Evolutionary conservation across 2,329 filamentous ascomycete species (phyloP), one percentile per base, ranked within the genome.

Genomic region (Colletotrichum zoysiae): DNA sequence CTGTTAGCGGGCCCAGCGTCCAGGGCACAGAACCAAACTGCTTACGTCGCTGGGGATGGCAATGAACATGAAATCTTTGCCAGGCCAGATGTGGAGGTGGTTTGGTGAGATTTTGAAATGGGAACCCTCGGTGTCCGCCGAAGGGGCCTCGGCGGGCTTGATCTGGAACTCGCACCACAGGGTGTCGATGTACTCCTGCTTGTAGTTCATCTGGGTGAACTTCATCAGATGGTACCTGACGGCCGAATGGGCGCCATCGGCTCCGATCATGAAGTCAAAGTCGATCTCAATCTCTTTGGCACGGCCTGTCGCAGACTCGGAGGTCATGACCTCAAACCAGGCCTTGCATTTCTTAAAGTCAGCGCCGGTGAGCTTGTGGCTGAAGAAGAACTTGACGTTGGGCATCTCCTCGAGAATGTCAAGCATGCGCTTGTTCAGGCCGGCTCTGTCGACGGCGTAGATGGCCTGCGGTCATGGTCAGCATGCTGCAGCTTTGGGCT

Each of bases 121-220:
- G 20, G 80, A 75, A 46, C 82, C 79, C 38, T 78, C 75, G 5
- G 74, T 65, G 0, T 77, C 76, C 2, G 81, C 73, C 40, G 81
- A 81, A 1, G 93, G 87, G 12, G 74, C 74, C 0, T 81, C 74
- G 38, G 78, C 80, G 1, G 92, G 86, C 26, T 88, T 85, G 73
- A 99, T 94, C 61, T 91, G 91, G 79, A 99, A 98, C 79, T 99
- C 96, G 81, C 95, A 98, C 96, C 96, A 99, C 6, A 98, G 84
- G 0, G 95, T 96, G 81, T 98, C 95, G 78, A 99, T 96, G 81
- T 99, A 99, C 77, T 94, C 90, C 79, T 99, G 96, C 76, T 93
- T 88, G 79, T 97, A 99, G 82, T 96, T 90, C 89, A 98, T 94
- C 14, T 93, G 90, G 0, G 92, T 89, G 77, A 90, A 98, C 83